phyloP scores from a whole-genome alignment of 192 early-diverging fungal genomes.

The Gryganskiella cystojenkinii region DNA sequence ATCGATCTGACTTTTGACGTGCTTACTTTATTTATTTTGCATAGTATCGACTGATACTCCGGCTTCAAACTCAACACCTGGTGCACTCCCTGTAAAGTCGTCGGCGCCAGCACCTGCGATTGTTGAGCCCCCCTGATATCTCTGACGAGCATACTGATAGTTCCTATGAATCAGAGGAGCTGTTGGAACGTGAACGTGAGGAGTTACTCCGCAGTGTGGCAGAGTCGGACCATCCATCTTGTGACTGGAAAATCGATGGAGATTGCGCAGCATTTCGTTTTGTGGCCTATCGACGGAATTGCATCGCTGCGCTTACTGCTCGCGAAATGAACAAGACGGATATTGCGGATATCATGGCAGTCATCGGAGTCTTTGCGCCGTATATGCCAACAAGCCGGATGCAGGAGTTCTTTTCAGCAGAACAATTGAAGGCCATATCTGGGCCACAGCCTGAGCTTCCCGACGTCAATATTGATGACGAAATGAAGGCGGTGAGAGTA shows the following conservation, averaged over 20 bases:
- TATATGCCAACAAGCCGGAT: conserved; percentile 21
- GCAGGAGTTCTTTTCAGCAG: conserved; percentile 17
- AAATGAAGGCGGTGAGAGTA: conserved; percentile 35
- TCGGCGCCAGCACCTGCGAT: background rate
- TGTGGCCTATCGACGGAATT: conserved; percentile 8
- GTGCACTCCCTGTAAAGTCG: background rate
- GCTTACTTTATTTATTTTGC: conserved; percentile 1
- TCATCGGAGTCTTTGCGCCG: conserved; percentile 24
- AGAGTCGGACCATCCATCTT: conserved; percentile 20
- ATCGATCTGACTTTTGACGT: conserved; percentile 3
- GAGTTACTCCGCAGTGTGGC: conserved; percentile 26
- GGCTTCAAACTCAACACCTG: conserved; percentile 7
- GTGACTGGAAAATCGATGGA: conserved; percentile 21
- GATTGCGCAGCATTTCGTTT: conserved; percentile 15
- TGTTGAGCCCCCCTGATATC: conserved; percentile 16
- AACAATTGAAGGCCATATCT: conserved; percentile 8
- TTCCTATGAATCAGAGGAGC: conserved; percentile 20
- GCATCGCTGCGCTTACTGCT: conserved; percentile 19
- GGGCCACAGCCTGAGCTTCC: conserved; percentile 17
- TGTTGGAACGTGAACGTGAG: conserved; percentile 22
- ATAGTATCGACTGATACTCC: conserved; percentile 7
- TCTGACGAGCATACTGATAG: conserved; percentile 3
- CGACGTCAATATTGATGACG: conserved; percentile 21
- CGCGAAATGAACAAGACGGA: conserved; percentile 24
- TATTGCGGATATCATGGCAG: conserved; percentile 21